A percentile compares a stretch with the other conserved stretches of the same genome.
phyloP scores from a whole-genome alignment of 2,329 filamentous ascomycete species.

The Epichloe coenophiala region DNA sequence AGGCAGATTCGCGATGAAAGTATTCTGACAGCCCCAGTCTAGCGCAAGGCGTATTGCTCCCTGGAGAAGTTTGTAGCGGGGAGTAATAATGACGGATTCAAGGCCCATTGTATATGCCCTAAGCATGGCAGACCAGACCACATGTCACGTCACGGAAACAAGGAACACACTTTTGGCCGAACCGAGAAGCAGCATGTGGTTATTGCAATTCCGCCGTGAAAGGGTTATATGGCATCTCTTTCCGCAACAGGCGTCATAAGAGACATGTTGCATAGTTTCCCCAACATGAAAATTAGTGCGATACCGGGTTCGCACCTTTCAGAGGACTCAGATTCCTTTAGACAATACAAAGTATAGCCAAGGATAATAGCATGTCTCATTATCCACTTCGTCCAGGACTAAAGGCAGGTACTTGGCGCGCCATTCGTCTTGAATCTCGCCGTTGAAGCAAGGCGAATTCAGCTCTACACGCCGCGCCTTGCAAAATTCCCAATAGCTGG shows the following conservation, averaged over 20 bases:
- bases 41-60: no score
- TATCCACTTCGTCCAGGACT: slow-evolving; percentile 18
- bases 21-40: no score
- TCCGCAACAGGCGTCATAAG: neutral
- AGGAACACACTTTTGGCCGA: neutral
- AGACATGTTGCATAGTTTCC: neutral
- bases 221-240: neutral
- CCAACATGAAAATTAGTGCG: neutral
- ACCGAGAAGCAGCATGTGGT: neutral
- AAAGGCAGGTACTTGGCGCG: slow-evolving; percentile 15
- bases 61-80: no score
- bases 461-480: slow-evolving; percentile 14
- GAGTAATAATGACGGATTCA: no score
- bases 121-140: neutral
- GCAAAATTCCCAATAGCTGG: slow-evolving; percentile 20
- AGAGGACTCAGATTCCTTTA: slow-evolving; percentile 1
- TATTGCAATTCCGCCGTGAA: neutral
- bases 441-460: slow-evolving; percentile 10
- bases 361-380: slow-evolving; percentile 17
- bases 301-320: neutral
- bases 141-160: neutral
- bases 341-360: slow-evolving; percentile 16
- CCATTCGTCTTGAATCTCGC: slow-evolving; percentile 18
- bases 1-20: no score
- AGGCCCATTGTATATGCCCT: no score